Evolutionary conservation across 2,329 filamentous ascomycete species (phyloP), one percentile per base, ranked within the genome.

Genomic region (Neopestalotiopsis sp.): DNA sequence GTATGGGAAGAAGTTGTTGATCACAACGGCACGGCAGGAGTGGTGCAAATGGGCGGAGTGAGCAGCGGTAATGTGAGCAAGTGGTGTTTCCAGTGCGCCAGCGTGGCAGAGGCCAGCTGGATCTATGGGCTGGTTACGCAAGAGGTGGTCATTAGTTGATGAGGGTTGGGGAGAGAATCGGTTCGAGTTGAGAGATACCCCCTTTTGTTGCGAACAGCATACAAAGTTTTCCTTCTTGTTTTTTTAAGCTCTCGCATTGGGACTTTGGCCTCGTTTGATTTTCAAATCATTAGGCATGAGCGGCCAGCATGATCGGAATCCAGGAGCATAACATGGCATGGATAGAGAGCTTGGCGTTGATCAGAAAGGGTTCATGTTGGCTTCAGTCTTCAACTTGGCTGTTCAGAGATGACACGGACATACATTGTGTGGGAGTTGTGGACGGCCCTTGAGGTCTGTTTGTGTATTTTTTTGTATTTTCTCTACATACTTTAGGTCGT

Each of bases 1-100:
- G 92, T 98, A 45, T 96, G 94, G 90, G 92, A 96, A 78, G 90
- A 94, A 72, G 83, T 91, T 73, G 90, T 90, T 63, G 88, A 91
- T 71, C 88, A 88, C 71, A 85, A 88, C 30, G 88, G 88, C 30
- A 84, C 86, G 56, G 82, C 85, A 12, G 87, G 87, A 32, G 79
- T 83, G 20, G 87, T 81, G 57, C 86, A 87, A 2, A 82, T 83
- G 65, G 85, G 81, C 28, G 87, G 87, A 6, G 83, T 82, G 30
- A 82, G 86, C 5, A 82, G 83, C 9, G 88, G 88, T 28, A 86
- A 83, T 70, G 86, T 90, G 68, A 88, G 85, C 74, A 90, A 89
- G 79, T 90, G 88, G 88, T 90, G 88, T 73, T 89, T 90, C 79
- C 88, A 90, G 78, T 89, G 87, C 71, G 81, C 81, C 61, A 88